A percentile compares a stretch with the other conserved stretches of the same genome.
Evolutionary conservation across 306 rosid genomes (phyloP).

Genomic region (Gillenia trifoliata): DNA sequence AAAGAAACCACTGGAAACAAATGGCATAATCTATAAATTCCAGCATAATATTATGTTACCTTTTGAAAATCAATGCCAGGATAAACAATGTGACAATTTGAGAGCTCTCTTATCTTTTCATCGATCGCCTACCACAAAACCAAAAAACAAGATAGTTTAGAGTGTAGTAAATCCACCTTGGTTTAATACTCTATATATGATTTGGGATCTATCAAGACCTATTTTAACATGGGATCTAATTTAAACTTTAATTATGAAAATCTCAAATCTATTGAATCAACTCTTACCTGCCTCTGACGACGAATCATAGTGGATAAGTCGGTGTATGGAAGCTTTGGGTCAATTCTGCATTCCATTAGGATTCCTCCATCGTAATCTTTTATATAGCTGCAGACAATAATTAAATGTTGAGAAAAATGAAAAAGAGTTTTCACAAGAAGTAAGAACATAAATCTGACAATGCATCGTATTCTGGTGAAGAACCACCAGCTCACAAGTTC

Average conservation of each 20-base stretch:
- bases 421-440: background rate
- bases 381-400: slow-evolving; percentile 61
- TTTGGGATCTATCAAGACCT: background rate
- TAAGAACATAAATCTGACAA: background rate
- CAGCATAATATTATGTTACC: slow-evolving; percentile 35
- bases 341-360: slow-evolving; percentile 97
- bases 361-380: slow-evolving; percentile 97
- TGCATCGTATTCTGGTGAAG: background rate
- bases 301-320: slow-evolving; percentile 94
- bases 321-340: slow-evolving; percentile 87
- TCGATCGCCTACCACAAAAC: slow-evolving; percentile 72
- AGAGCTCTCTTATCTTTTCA: slow-evolving; percentile 91
- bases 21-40: background rate
- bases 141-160: slow-evolving; percentile 6
- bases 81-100: slow-evolving; percentile 92
- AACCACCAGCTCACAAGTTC: no score
- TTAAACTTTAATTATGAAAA: background rate
- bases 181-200: background rate
- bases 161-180: background rate
- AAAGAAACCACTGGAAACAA: background rate
- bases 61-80: slow-evolving; percentile 75
- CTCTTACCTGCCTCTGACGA: slow-evolving; percentile 81
- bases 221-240: background rate
- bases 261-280: slow-evolving; percentile 8
- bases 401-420: slow-evolving; percentile 9